These are phyloP conservation scores for Gremmenia infestans DNA, from an alignment of 2,329 filamentous ascomycete species.

Conservation along the genomic window DNA sequence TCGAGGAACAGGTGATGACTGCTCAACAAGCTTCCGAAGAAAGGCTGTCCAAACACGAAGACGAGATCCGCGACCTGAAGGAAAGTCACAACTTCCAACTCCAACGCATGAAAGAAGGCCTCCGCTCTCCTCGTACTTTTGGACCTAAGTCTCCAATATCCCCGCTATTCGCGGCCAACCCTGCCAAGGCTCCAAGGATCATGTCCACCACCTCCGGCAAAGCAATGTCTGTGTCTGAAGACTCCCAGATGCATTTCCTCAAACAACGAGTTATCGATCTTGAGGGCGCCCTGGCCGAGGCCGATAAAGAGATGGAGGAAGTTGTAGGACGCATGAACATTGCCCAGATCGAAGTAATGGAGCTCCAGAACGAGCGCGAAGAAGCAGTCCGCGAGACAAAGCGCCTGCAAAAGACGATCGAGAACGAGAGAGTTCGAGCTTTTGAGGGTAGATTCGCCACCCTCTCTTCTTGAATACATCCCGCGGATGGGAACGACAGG, in stretches of 20 bases:
- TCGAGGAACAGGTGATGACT: constrained; percentile 78
- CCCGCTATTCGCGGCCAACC: constrained; percentile 50
- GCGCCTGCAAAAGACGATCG: constrained; percentile 62
- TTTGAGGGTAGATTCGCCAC: constrained; percentile 28
- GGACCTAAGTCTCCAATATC: constrained; percentile 57
- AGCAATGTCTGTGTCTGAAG: constrained; percentile 63
- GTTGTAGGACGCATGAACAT: constrained; percentile 77
- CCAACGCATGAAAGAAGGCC: constrained; percentile 60
- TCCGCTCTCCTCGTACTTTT: constrained; percentile 43
- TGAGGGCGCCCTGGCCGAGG: constrained; percentile 71
- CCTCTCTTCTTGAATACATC: constrained; percentile 17
- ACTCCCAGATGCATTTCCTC: constrained; percentile 67
- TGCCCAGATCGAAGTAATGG: constrained; percentile 77
- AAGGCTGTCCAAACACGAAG: constrained; percentile 75
- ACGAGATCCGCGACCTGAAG: constrained; percentile 70
- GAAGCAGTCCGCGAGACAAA: constrained; percentile 68
- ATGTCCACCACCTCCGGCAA: constrained; percentile 42
- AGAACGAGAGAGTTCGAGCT: constrained; percentile 34
- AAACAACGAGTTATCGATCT: constrained; percentile 77
- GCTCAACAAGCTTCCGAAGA: constrained; percentile 87
- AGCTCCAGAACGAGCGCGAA: constrained; percentile 70
- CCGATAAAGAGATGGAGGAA: constrained; percentile 77
- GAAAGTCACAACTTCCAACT: constrained; percentile 75
- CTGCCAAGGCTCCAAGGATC: constrained; percentile 51
- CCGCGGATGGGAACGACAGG: neutral